Conservation (phyloP, 164 flowering plant species). For the Nelumbo lutea region DNA sequence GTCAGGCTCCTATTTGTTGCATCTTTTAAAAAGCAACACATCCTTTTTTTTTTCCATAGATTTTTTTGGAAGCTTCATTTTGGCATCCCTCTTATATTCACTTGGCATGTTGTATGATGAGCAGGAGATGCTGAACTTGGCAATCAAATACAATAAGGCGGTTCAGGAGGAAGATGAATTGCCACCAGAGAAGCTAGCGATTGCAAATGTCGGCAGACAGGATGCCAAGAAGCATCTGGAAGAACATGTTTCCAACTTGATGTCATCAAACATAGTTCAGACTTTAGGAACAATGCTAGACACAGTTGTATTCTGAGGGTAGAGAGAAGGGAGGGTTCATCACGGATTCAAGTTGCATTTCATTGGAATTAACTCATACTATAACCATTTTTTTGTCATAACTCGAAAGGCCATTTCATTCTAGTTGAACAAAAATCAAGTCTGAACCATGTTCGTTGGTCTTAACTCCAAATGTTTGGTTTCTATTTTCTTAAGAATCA, state of each 20-base stretch:
- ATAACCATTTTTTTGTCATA: too few species aligned
- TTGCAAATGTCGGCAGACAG: constrained; percentile 91
- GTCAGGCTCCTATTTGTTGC: background rate
- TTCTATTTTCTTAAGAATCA: too few species aligned
- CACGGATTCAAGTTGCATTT: too few species aligned
- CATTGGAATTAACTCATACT: too few species aligned
- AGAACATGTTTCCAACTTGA: constrained; percentile 45
- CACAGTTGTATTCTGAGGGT: constrained; percentile 71
- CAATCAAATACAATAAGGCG: constrained; percentile 84
- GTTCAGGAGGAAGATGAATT: constrained; percentile 46
- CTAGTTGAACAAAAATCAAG: too few species aligned
- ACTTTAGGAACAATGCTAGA: constrained; percentile 90
- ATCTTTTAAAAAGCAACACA: too few species aligned
- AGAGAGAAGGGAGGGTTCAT: background rate
- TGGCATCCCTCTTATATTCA: background rate
- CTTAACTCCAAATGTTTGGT: too few species aligned
- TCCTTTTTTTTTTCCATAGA: too few species aligned
- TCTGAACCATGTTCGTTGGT: too few species aligned
- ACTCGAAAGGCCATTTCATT: too few species aligned
- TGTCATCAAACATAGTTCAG: constrained; percentile 91
- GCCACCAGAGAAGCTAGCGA: constrained; percentile 86
- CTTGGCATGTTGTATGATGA: background rate
- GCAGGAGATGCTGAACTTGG: constrained; percentile 89
- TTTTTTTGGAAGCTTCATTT: background rate
- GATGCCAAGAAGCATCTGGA: constrained; percentile 51